A percentile compares a stretch with the other conserved stretches of the same genome.
Evolutionary conservation across 352 stramenopile genomes (phyloP).

Genomic region (Globisporangium alternatum): DNA sequence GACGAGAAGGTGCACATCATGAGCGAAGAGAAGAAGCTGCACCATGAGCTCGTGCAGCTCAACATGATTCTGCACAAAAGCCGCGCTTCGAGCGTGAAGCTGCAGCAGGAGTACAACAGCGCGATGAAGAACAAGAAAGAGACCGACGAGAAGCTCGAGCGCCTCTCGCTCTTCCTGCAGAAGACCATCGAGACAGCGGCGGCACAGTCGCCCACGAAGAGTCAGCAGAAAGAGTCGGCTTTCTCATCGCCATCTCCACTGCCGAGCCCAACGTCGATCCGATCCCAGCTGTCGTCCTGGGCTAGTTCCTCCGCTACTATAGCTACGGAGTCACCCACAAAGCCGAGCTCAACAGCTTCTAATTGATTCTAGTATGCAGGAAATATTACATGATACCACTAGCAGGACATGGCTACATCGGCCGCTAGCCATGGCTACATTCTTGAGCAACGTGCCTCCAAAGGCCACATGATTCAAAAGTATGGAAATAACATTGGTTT

Average conservation of each 20-base stretch:
- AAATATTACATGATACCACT: too few relatives aligned
- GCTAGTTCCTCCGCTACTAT: neutral
- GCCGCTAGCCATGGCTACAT: neutral
- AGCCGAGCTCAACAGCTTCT: neutral
- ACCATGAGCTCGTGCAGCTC: conserved; percentile 44
- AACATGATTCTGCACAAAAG: conserved; percentile 30
- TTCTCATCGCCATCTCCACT: conserved; percentile 18
- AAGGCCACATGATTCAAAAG: neutral
- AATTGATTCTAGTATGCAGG: neutral
- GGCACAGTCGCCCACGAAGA: conserved; percentile 6
- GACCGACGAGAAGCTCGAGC: conserved; percentile 50
- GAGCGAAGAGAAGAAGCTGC: conserved; percentile 53
- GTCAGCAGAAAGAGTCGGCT: conserved; percentile 5
- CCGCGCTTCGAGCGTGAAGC: conserved; percentile 32
- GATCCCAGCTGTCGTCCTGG: neutral
- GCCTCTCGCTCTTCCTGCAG: conserved; percentile 54
- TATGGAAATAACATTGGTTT: too few relatives aligned
- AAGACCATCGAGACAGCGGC: conserved; percentile 24
- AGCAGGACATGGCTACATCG: neutral
- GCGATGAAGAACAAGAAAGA: conserved; percentile 49
- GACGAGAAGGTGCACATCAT: conserved; percentile 50
- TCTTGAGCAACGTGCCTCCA: neutral
- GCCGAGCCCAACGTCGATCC: neutral
- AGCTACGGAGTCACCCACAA: neutral
- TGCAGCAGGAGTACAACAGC: conserved; percentile 49